phyloP scores from a whole-genome alignment of 1,284 basidiomycete species.

The Albatrellus sp. region DNA sequence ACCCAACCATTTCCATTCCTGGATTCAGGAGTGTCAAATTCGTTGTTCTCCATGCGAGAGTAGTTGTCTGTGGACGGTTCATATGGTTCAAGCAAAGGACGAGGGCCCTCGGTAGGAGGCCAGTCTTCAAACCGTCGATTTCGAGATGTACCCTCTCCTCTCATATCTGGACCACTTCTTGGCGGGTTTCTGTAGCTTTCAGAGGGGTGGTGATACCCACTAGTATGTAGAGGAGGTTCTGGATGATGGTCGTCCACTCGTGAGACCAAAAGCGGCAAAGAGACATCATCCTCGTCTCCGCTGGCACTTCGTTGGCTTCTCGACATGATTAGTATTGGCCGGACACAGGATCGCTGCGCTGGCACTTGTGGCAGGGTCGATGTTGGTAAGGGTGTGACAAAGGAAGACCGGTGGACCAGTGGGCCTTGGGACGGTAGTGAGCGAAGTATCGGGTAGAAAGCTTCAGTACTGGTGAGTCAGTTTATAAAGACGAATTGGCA shows the following conservation, averaged over 20 bases:
- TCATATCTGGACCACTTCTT: slow-evolving; percentile 28
- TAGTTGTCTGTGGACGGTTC: slow-evolving; percentile 28
- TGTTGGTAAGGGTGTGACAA: too few relatives aligned
- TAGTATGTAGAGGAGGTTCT: slow-evolving; percentile 33
- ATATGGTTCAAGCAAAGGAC: slow-evolving; percentile 33
- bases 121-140: slow-evolving; percentile 38
- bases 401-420: too few relatives aligned
- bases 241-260: slow-evolving; percentile 33
- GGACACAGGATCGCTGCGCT: background rate
- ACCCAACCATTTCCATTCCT: slow-evolving; percentile 8
- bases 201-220: slow-evolving; percentile 24
- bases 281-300: slow-evolving; percentile 32
- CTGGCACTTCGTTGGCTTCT: slow-evolving; percentile 20
- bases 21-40: slow-evolving; percentile 18
- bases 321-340: background rate
- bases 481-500: slow-evolving; percentile 8
- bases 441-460: too few relatives aligned
- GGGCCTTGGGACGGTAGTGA: too few relatives aligned
- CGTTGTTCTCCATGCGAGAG: slow-evolving; percentile 31
- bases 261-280: slow-evolving; percentile 29
- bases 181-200: slow-evolving; percentile 37
- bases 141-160: slow-evolving; percentile 29
- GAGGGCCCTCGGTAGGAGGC: slow-evolving; percentile 30
- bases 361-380: background rate
- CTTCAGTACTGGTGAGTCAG: too few relatives aligned